Percentiles rank a stretch among this genome's conserved stretches.
These are phyloP conservation scores for Chrysopogon serrulatus DNA, from an alignment of 176 grass and related monocot species.

Conservation along the genomic window DNA sequence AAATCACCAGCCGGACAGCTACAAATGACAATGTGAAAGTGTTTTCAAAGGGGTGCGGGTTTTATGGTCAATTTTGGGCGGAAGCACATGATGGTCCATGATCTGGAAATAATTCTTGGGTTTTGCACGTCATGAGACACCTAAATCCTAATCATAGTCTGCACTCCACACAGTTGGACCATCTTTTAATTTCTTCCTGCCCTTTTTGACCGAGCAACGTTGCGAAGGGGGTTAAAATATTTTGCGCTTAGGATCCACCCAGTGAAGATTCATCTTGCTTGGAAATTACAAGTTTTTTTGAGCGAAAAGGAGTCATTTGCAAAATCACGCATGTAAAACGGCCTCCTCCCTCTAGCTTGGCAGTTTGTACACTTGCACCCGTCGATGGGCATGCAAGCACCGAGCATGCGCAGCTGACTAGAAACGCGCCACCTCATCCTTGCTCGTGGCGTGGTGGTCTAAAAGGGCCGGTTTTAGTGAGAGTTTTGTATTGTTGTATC, in stretches of 20 bases:
- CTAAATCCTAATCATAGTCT: constrained; percentile 26
- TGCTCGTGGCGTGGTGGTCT: neutral
- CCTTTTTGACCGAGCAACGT: constrained; percentile 26
- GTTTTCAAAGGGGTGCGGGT: neutral
- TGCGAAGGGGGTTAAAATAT: neutral
- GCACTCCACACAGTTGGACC: neutral
- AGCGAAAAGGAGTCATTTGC: neutral
- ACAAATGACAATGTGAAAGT: neutral
- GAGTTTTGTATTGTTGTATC: no score
- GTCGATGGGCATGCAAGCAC: neutral
- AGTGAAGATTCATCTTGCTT: neutral
- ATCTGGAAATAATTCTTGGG: constrained; percentile 7
- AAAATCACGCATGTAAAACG: no score
- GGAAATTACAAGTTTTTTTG: no score
- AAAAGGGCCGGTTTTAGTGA: no score
- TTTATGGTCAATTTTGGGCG: neutral
- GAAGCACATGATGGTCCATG: constrained; percentile 25
- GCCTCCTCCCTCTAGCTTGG: neutral
- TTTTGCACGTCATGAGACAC: neutral
- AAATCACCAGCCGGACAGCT: neutral
- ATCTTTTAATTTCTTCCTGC: neutral
- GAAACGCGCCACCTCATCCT: neutral
- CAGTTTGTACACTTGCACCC: no score
- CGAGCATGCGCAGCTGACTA: neutral
- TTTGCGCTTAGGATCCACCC: neutral